Evolutionary conservation across 2,329 filamentous ascomycete species (phyloP).

Genomic region (Parastagonospora nodorum): DNA sequence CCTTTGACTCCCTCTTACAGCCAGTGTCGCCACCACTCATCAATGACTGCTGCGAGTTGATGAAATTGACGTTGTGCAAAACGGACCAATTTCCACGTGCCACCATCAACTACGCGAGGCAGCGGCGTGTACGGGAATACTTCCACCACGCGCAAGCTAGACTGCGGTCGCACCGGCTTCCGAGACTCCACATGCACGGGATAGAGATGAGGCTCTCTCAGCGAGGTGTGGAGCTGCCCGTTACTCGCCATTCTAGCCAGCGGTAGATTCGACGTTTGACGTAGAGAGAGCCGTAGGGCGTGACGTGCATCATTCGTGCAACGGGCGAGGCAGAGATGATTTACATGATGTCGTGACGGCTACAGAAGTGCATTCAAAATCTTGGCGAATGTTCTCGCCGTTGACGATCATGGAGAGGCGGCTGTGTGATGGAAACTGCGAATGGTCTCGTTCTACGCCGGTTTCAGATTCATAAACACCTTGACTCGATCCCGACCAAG

Average conservation of each 20-base stretch:
- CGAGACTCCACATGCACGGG: neutral
- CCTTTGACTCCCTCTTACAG: too few relatives aligned
- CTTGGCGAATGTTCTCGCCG: neutral
- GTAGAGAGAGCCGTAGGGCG: constrained; percentile 1
- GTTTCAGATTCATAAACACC: constrained; percentile 3
- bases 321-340: too few relatives aligned
- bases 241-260: neutral
- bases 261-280: constrained; percentile 3
- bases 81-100: constrained; percentile 3
- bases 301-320: neutral
- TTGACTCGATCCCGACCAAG: constrained; percentile 1
- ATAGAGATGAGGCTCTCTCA: neutral
- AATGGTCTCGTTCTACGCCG: neutral
- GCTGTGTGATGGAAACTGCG: neutral
- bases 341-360: too few relatives aligned
- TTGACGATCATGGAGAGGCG: neutral
- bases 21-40: too few relatives aligned
- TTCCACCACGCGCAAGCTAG: neutral
- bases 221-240: neutral
- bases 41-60: too few relatives aligned
- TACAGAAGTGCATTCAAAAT: neutral
- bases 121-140: constrained; percentile 1
- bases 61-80: neutral
- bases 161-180: neutral
- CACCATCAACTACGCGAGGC: neutral